phyloP scores from a whole-genome alignment of 2,329 filamentous ascomycete genomes.

The Emergomyces orientalis region DNA sequence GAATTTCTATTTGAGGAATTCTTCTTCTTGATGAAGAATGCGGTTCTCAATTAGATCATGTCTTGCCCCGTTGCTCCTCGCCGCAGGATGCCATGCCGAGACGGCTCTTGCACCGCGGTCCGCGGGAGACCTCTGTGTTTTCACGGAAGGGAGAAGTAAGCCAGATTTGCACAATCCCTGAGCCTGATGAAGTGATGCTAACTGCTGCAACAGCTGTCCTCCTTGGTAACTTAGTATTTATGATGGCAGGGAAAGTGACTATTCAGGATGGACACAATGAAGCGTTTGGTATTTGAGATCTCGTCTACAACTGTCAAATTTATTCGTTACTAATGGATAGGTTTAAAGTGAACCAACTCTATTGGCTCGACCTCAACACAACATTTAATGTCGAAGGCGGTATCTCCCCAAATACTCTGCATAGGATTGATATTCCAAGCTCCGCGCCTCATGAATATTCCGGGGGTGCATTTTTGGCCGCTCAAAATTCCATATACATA shows the following conservation, averaged over 20 bases:
- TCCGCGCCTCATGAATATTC: conserved; percentile 1
- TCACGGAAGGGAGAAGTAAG: conserved; percentile 6
- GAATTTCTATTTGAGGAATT: neutral
- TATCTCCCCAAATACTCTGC: conserved; percentile 2
- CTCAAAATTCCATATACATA: conserved; percentile 5
- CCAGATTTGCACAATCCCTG: neutral
- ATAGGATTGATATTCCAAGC: neutral
- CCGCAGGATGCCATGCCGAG: neutral
- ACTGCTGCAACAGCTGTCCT: conserved; percentile 3
- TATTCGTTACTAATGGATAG: neutral
- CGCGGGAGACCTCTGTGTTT: neutral
- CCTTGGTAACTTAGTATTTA: conserved; percentile 6
- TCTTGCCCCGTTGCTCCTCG: neutral
- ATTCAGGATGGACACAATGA: conserved; percentile 4
- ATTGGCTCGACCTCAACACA: conserved; percentile 8
- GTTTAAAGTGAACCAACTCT: conserved; percentile 4
- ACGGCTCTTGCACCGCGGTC: neutral
- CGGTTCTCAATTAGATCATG: conserved; percentile 1
- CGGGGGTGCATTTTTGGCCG: conserved; percentile 6
- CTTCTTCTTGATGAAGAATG: conserved; percentile 6
- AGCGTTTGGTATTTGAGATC: conserved; percentile 2
- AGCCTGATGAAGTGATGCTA: neutral
- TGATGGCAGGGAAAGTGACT: conserved; percentile 6
- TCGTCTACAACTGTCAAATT: neutral
- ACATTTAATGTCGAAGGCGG: conserved; percentile 5